Percentiles rank a stretch among this genome's conserved stretches.
These are phyloP conservation scores for Botrytis elliptica DNA, from an alignment of 2,329 filamentous ascomycete species.

Conservation along the genomic window DNA sequence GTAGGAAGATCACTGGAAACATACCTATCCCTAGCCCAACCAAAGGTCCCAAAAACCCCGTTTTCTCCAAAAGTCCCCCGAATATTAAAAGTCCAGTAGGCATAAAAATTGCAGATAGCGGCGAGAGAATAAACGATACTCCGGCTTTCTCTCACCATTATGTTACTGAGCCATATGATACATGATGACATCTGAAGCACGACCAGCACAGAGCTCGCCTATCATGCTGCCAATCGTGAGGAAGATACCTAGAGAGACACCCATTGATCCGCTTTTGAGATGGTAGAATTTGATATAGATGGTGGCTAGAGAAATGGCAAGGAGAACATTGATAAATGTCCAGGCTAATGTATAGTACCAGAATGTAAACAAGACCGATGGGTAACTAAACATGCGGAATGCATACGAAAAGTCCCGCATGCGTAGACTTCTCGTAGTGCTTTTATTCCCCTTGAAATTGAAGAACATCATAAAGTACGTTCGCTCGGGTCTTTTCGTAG, in stretches of 20 bases:
- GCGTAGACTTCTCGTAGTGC: not conserved
- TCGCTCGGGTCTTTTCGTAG: not conserved
- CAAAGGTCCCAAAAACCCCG: not conserved
- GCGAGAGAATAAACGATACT: not conserved
- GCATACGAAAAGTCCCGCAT: not conserved
- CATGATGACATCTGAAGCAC: not conserved
- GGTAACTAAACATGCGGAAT: not conserved
- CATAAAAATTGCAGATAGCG: not conserved
- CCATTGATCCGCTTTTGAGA: not conserved
- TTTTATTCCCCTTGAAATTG: not conserved
- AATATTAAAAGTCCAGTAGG: not conserved
- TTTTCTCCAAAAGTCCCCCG: not conserved
- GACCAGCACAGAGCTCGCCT: not conserved
- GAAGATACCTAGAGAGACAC: not conserved
- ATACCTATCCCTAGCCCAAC: not conserved
- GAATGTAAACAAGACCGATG: not conserved
- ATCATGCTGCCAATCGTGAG: not conserved
- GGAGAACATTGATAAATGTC: not conserved
- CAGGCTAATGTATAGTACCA: not conserved
- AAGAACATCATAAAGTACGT: not conserved
- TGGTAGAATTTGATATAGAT: not conserved
- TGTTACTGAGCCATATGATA: not conserved
- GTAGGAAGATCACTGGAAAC: not conserved
- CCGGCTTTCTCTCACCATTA: not conserved
- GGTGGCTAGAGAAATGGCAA: not conserved